Conservation (phyloP, 306 rosid genomes). For the Oxytropis ochrocephala region DNA sequence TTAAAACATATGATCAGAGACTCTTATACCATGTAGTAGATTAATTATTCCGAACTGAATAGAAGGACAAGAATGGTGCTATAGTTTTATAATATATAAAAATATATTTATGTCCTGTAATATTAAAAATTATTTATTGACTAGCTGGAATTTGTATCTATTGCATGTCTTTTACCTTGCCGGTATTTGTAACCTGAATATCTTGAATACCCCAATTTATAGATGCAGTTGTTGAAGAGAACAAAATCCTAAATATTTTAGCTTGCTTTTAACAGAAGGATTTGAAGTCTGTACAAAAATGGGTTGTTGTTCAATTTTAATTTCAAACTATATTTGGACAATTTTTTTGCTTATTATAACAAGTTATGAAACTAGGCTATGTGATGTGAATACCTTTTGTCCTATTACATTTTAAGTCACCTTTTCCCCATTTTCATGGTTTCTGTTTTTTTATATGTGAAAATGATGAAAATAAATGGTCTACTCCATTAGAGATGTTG, state of each 20-base stretch:
- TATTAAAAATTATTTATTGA: neutral
- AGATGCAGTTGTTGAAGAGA: neutral
- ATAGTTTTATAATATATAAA: neutral
- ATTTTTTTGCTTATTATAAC: neutral
- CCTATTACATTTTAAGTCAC: neutral
- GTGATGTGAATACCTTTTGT: neutral
- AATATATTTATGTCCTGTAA: neutral
- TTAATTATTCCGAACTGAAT: neutral
- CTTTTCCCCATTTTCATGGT: too few species aligned
- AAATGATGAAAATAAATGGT: too few species aligned
- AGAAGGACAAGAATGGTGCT: neutral
- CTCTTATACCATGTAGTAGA: neutral
- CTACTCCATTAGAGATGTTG: too few species aligned
- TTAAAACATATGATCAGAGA: too few species aligned
- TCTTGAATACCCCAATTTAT: neutral
- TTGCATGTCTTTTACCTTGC: conserved; percentile 1
- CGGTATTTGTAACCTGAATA: neutral
- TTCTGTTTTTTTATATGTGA: too few species aligned
- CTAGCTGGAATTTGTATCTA: neutral
- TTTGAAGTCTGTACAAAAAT: neutral
- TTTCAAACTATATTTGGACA: neutral
- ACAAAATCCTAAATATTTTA: neutral
- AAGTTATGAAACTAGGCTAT: neutral
- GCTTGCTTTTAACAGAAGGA: neutral
- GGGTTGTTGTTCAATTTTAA: neutral